A percentile compares a stretch with the other conserved stretches of the same genome.
These are phyloP conservation scores for Lentinus tigrinus DNA, from an alignment of 768 basidiomycete genomes.

Conservation along the genomic window DNA sequence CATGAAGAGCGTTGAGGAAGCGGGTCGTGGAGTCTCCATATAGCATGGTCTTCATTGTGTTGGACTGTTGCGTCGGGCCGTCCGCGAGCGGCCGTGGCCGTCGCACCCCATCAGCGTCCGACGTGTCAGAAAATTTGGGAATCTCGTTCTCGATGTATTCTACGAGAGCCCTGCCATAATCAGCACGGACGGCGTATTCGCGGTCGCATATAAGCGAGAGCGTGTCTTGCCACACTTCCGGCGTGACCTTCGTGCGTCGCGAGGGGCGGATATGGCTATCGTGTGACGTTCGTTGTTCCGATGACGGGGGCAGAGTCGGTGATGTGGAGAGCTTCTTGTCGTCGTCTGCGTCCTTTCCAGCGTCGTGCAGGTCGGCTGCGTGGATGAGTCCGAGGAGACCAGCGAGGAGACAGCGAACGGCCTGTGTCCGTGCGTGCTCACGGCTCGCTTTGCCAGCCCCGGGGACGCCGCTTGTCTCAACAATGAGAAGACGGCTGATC, in stretches of 20 bases:
- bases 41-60: slow-evolving; percentile 46
- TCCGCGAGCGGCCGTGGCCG: slow-evolving; percentile 47
- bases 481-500: slow-evolving; percentile 65
- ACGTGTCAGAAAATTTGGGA: slow-evolving; percentile 54
- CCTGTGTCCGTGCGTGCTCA: slow-evolving; percentile 53
- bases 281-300: slow-evolving; percentile 11
- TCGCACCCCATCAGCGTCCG: slow-evolving; percentile 46
- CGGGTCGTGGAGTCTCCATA: slow-evolving; percentile 64
- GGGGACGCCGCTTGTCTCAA: slow-evolving; percentile 64
- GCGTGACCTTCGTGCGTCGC: slow-evolving; percentile 67
- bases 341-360: slow-evolving; percentile 27
- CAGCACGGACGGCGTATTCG: slow-evolving; percentile 74
- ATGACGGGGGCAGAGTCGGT: slow-evolving; percentile 7
- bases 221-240: slow-evolving; percentile 91
- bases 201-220: slow-evolving; percentile 79
- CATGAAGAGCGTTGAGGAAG: slow-evolving; percentile 79
- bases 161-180: slow-evolving; percentile 72
- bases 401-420: slow-evolving; percentile 68
- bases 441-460: slow-evolving; percentile 37
- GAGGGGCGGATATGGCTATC: slow-evolving; percentile 38
- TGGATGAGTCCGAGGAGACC: slow-evolving; percentile 70
- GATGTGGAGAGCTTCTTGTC: slow-evolving; percentile 18
- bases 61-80: slow-evolving; percentile 46
- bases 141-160: slow-evolving; percentile 79
- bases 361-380: slow-evolving; percentile 54